Evolutionary conservation across 345 rosid genomes (phyloP).

Genomic region (Eucalyptus microcorys): DNA sequence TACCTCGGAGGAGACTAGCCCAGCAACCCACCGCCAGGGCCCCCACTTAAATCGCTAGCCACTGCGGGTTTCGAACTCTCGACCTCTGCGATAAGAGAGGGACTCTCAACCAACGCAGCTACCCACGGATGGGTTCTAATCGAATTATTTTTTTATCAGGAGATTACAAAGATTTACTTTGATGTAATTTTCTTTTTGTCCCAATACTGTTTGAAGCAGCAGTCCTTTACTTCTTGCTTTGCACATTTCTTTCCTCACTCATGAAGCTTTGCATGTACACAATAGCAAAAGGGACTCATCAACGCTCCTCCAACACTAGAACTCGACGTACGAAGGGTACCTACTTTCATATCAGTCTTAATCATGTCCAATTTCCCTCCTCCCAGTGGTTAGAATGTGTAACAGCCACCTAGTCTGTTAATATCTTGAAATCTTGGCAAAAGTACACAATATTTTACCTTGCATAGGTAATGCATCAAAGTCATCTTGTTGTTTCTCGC

Average conservation of each 20-base stretch:
- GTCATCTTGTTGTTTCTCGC: conserved; percentile 96
- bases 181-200: neutral
- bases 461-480: conserved; percentile 92
- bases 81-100: no score
- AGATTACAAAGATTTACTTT: neutral
- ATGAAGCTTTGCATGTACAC: neutral
- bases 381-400: neutral
- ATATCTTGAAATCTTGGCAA: neutral
- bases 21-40: no score
- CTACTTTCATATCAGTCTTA: neutral
- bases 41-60: no score
- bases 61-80: no score
- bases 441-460: conserved; percentile 32
- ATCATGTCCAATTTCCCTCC: neutral
- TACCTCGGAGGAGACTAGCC: no score
- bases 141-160: neutral
- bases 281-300: neutral
- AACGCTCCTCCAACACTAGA: neutral
- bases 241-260: neutral
- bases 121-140: no score
- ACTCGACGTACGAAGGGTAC: neutral
- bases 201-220: neutral
- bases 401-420: neutral
- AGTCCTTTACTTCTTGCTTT: neutral
- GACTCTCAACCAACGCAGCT: no score